Evolutionary conservation across 2,329 filamentous ascomycete genomes (phyloP).

Genomic region (Penicillium sp.): DNA sequence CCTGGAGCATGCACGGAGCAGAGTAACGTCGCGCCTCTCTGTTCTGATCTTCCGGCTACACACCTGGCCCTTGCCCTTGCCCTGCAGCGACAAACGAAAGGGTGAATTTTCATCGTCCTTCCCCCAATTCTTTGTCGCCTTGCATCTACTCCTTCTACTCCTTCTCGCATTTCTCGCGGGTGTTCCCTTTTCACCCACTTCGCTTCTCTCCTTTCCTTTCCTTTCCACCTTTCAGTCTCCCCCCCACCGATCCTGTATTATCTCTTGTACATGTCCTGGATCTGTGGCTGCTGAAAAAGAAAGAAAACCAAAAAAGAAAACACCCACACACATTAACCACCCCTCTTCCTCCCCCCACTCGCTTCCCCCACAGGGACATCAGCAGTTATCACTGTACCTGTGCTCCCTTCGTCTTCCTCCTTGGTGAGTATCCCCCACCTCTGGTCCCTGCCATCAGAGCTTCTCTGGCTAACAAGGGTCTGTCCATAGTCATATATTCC

Average conservation of each 20-base stretch:
- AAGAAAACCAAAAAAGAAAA: slow-evolving; percentile 19
- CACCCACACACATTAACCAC: background rate
- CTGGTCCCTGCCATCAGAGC: slow-evolving; percentile 3
- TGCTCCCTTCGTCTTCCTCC: slow-evolving; percentile 26
- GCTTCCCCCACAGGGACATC: background rate
- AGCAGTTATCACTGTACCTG: too few relatives aligned
- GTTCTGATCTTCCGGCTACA: slow-evolving; percentile 31
- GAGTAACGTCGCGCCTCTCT: slow-evolving; percentile 41
- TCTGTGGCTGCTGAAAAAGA: slow-evolving; percentile 27
- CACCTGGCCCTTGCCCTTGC: slow-evolving; percentile 14
- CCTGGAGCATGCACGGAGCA: slow-evolving; percentile 48
- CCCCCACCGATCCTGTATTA: slow-evolving; percentile 30
- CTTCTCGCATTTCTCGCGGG: slow-evolving; percentile 11
- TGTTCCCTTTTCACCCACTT: slow-evolving; percentile 32
- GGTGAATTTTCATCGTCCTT: slow-evolving; percentile 28
- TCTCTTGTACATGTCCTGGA: slow-evolving; percentile 34
- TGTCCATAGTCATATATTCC: slow-evolving; percentile 32
- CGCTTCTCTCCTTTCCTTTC: slow-evolving; percentile 21
- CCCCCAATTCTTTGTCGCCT: slow-evolving; percentile 39
- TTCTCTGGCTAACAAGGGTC: slow-evolving; percentile 24
- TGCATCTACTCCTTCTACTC: slow-evolving; percentile 35
- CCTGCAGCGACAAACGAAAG: slow-evolving; percentile 41
- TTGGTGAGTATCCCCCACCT: slow-evolving; percentile 19
- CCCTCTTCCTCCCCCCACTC: background rate
- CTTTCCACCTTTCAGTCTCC: slow-evolving; percentile 30